Evolutionary conservation across 257 asterid genomes (phyloP).

Genomic region (Knoxia roxburghii): DNA sequence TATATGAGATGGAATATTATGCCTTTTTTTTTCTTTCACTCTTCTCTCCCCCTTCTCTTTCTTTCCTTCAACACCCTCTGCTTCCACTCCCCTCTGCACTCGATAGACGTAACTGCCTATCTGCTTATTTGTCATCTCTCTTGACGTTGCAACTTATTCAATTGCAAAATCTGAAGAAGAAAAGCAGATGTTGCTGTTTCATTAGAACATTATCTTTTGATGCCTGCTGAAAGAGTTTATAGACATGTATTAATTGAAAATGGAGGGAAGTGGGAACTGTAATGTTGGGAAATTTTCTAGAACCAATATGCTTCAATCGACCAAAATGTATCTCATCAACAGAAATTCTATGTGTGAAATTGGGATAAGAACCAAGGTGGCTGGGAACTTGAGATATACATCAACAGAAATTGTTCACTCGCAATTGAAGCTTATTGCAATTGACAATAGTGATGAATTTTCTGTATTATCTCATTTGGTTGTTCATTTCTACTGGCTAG

Average conservation of each 20-base stretch:
- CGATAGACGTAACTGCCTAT: neutral
- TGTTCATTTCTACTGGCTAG: conserved; percentile 30
- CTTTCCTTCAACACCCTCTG: no score
- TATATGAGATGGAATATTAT: neutral
- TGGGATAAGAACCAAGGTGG: neutral
- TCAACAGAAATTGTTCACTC: neutral
- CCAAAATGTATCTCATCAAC: neutral
- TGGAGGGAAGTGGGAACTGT: neutral
- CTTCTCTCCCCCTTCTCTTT: neutral
- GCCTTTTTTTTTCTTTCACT: neutral
- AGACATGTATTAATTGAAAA: no score
- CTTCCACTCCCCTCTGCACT: neutral
- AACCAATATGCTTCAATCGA: neutral
- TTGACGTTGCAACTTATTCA: neutral
- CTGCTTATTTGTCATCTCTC: neutral
- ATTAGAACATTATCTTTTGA: neutral
- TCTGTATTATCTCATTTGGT: conserved; percentile 3
- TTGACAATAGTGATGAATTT: neutral
- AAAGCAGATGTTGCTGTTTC: neutral
- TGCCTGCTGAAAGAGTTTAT: neutral
- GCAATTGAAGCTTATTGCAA: neutral
- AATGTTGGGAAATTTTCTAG: neutral
- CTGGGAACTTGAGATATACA: neutral
- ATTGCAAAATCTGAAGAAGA: neutral
- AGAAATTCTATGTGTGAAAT: no score